phyloP scores from a whole-genome alignment of 2,329 filamentous ascomycete genomes.

The Neocucurbitaria cava region DNA sequence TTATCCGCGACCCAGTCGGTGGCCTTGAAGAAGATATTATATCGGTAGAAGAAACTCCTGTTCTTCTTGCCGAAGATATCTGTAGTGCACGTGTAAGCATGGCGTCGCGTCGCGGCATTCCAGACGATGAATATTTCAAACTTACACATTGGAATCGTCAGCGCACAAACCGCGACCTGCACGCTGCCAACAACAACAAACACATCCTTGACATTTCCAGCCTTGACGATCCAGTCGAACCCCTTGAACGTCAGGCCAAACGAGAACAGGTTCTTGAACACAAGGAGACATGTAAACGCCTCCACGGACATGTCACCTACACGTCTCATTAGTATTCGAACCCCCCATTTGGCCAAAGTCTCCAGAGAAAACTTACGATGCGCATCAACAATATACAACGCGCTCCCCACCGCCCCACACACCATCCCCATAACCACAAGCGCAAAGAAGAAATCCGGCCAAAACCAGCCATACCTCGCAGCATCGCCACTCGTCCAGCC shows the following conservation, averaged over 20 bases:
- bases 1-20: constrained; percentile 41
- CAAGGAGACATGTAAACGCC: constrained; percentile 85
- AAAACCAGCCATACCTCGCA: constrained; percentile 70
- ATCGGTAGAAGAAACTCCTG: constrained; percentile 40
- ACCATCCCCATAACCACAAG: constrained; percentile 91
- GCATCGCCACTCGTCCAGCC: constrained; percentile 73
- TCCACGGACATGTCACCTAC: constrained; percentile 81
- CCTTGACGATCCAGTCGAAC: constrained; percentile 78
- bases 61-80: constrained; percentile 48
- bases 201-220: constrained; percentile 65
- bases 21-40: constrained; percentile 43
- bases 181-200: constrained; percentile 78
- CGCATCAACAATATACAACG: constrained; percentile 90
- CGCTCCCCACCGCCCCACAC: constrained; percentile 83
- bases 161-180: constrained; percentile 76
- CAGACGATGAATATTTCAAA: no score
- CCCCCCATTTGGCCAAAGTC: background rate
- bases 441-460: constrained; percentile 82
- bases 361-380: constrained; percentile 65
- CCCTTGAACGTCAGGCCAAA: constrained; percentile 85
- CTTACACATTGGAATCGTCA: constrained; percentile 82
- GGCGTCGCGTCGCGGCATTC: no score
- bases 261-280: constrained; percentile 95
- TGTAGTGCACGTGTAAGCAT: no score
- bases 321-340: background rate